Percentiles rank a stretch among this genome's conserved stretches.
Evolutionary conservation across 306 rosid species (phyloP).

Genomic region (Dryas alaskensis): DNA sequence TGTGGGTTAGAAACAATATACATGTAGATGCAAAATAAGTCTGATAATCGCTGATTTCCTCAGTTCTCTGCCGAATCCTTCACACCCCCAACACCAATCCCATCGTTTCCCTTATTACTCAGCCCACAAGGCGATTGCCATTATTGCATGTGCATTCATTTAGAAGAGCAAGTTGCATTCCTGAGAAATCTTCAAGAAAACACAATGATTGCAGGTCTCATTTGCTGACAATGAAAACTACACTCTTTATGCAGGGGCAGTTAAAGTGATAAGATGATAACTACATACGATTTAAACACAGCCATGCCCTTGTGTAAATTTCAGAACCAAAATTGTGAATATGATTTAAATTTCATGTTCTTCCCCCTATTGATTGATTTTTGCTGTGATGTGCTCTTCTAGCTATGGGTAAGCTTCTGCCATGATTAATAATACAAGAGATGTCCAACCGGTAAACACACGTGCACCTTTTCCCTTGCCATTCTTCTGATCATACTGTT

Average conservation of each 20-base stretch:
- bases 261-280: too few relatives aligned
- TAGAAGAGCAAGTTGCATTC: too few relatives aligned
- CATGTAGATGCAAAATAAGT: too few relatives aligned
- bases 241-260: too few relatives aligned
- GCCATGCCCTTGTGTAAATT: neutral
- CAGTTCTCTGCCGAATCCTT: too few relatives aligned
- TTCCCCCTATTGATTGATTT: neutral
- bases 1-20: too few relatives aligned
- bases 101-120: too few relatives aligned
- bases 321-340: neutral
- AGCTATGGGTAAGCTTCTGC: constrained; percentile 66
- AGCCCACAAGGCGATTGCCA: too few relatives aligned
- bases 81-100: too few relatives aligned
- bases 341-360: neutral
- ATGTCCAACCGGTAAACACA: constrained; percentile 90
- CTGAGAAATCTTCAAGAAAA: neutral
- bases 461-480: constrained; percentile 92
- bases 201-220: neutral
- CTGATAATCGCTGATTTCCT: too few relatives aligned
- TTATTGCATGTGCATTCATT: neutral
- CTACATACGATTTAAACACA: neutral
- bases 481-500: constrained; percentile 74
- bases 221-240: neutral
- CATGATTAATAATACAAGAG: constrained; percentile 78
- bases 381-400: neutral